A percentile compares a stretch with the other conserved stretches of the same genome.
phyloP scores from a whole-genome alignment of 805 yeast species.

The Myxozyma nipponensis region DNA sequence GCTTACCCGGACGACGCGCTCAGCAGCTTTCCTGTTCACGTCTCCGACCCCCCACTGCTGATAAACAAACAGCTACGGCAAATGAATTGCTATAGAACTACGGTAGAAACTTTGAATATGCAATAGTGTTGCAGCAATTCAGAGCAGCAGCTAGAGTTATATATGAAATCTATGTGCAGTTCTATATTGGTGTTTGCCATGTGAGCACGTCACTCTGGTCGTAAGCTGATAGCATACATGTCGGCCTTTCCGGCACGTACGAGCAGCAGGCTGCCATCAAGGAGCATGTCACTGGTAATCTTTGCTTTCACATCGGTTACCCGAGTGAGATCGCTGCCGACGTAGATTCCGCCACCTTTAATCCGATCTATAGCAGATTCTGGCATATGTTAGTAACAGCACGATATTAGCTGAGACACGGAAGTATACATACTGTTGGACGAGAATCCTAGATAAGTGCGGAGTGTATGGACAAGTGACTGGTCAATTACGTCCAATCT shows the following conservation, averaged over 20 bases:
- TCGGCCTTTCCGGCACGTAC: conserved; percentile 69
- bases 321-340: conserved; percentile 58
- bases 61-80: too few relatives aligned
- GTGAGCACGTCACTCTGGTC: background rate
- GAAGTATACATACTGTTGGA: conserved; percentile 35
- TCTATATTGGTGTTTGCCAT: too few relatives aligned
- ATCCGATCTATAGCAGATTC: conserved; percentile 12
- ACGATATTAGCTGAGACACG: conserved; percentile 2
- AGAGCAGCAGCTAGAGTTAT: background rate
- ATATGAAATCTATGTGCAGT: background rate
- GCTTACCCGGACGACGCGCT: too few relatives aligned
- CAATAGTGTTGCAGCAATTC: background rate
- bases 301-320: conserved; percentile 48
- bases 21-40: too few relatives aligned
- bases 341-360: conserved; percentile 65
- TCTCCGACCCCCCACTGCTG: too few relatives aligned
- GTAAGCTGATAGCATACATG: conserved; percentile 26
- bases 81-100: too few relatives aligned
- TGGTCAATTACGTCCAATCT: conserved; percentile 39
- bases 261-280: conserved; percentile 59
- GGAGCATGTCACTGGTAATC: conserved; percentile 48
- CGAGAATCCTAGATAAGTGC: conserved; percentile 28
- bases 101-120: too few relatives aligned
- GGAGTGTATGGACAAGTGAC: conserved; percentile 52
- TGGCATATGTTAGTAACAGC: background rate